Conservation (phyloP, 495 filamentous ascomycete species). For the Penicillium bovifimosum region DNA sequence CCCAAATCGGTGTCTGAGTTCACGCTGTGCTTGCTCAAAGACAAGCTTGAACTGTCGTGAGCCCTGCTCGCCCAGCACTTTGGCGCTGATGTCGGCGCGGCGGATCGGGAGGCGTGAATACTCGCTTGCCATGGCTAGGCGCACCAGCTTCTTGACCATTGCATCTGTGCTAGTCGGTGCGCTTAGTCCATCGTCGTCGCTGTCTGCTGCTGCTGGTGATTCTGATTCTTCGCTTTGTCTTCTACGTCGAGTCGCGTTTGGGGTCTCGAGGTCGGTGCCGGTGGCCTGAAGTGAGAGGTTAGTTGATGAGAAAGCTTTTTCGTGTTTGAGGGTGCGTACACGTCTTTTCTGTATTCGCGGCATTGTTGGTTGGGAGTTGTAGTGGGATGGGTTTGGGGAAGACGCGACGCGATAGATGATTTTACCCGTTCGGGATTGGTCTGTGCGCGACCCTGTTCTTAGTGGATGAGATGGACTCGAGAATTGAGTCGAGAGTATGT, state of each 20-base stretch:
- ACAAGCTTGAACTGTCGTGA: constrained; percentile 58
- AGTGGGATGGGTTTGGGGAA: not conserved
- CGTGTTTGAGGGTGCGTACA: constrained; percentile 21
- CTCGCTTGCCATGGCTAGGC: constrained; percentile 85
- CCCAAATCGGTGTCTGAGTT: constrained; percentile 63
- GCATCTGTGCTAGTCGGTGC: constrained; percentile 50
- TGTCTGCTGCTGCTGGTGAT: constrained; percentile 11
- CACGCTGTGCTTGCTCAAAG: constrained; percentile 61
- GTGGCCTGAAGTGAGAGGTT: not conserved
- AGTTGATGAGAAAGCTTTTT: not conserved
- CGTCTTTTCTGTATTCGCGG: constrained; percentile 34
- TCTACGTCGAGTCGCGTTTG: constrained; percentile 9
- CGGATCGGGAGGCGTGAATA: constrained; percentile 74
- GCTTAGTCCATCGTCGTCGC: constrained; percentile 22
- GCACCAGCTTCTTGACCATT: constrained; percentile 82
- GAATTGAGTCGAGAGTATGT: too few relatives aligned
- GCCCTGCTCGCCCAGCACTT: constrained; percentile 44
- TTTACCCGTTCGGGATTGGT: constrained; percentile 20
- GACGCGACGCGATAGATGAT: constrained; percentile 18
- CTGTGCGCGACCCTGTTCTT: constrained; percentile 21
- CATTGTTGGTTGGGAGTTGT: constrained; percentile 22
- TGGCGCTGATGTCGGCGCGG: constrained; percentile 71
- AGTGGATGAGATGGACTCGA: not conserved
- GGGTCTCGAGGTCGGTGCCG: not conserved
- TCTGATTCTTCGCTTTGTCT: constrained; percentile 13